A percentile compares a stretch with the other conserved stretches of the same genome.
Conservation (phyloP, 495 filamentous ascomycete species). For the Xylaria bambusicola region DNA sequence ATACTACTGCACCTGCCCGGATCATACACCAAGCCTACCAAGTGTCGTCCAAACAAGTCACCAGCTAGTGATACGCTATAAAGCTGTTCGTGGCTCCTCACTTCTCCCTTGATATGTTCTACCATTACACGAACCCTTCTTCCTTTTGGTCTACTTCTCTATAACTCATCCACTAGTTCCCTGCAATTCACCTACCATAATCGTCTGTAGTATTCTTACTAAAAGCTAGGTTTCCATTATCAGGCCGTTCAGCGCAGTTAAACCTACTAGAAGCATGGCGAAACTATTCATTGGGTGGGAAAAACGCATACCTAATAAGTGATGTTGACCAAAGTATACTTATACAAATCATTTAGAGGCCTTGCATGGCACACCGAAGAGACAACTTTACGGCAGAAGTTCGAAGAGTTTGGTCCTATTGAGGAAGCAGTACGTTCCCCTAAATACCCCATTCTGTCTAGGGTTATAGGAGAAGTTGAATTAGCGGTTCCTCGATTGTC, state of each 20-base stretch:
- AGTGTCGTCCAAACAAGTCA: too few species aligned
- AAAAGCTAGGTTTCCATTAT: too few species aligned
- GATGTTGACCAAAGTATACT: background rate
- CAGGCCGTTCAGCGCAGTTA: constrained; percentile 4
- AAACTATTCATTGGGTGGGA: constrained; percentile 95
- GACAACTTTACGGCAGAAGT: constrained; percentile 74
- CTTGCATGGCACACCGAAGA: constrained; percentile 98
- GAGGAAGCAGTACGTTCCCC: constrained; percentile 82
- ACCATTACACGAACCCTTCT: too few species aligned
- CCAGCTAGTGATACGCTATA: too few species aligned
- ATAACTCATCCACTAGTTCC: too few species aligned
- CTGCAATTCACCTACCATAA: too few species aligned
- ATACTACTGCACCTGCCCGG: too few species aligned
- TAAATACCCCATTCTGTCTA: background rate
- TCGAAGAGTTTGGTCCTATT: constrained; percentile 83
- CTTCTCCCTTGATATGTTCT: too few species aligned
- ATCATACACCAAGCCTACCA: too few species aligned
- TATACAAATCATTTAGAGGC: constrained; percentile 59
- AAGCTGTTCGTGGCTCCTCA: too few species aligned
- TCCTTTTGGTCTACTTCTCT: too few species aligned
- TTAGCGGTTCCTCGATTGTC: background rate
- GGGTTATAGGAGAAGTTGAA: background rate
- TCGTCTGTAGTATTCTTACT: too few species aligned
- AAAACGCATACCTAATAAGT: constrained; percentile 25
- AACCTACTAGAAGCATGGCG: constrained; percentile 58